Base-by-base conservation (phyloP, 805 yeast genomes). In the Kodamaea lidongshanica region DNA sequence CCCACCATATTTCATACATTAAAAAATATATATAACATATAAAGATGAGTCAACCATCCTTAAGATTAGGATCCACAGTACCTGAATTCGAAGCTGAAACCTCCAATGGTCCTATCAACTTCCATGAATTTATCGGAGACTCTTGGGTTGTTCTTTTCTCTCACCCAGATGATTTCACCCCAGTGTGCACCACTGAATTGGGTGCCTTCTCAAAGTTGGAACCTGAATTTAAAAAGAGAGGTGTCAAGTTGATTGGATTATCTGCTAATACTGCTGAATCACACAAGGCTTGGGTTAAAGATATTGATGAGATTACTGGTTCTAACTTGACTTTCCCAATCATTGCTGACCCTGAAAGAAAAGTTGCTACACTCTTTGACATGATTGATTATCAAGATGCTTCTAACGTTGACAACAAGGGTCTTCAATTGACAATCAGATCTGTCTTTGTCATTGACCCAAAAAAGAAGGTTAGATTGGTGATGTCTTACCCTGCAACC, bases 121-220 rank as follows among this genome's bases (percentile, higher is more conserved):
- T 87, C 77, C 94, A 87, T 65, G 79, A 88, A 39, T 87, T 69
- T 69, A 68, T 86, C 46, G 89, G 89, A 28, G 76, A 81, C 61
- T 72, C 79, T 27, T 87, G 96, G 96, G 77, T 79, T 27, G 78
- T 87, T 30, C 68, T 87, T 51, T 87, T 87, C 65, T 83, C 94
- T 15, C 96, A 87, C 61, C 96, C 96, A 40, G 95, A 87, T 33
- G 96, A 87, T 60, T 88, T 85, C 71, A 87, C 96, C 12, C 96
- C 96, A 27, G 95, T 87, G 33, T 87, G 96, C 63, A 88, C 96
- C 51, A 87, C 96, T 34, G 96, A 87, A 67, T 72, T 87, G 53
- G 95, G 96, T 45, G 95, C 95, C 12, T 88, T 87, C 50, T 87
- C 95, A 41, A 73, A 77, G 48, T 74, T 86, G 62, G 83, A 85